A percentile compares a stretch with the other conserved stretches of the same genome.
Conservation (phyloP, 495 filamentous ascomycete species). For the Aspergillus hancockii region DNA sequence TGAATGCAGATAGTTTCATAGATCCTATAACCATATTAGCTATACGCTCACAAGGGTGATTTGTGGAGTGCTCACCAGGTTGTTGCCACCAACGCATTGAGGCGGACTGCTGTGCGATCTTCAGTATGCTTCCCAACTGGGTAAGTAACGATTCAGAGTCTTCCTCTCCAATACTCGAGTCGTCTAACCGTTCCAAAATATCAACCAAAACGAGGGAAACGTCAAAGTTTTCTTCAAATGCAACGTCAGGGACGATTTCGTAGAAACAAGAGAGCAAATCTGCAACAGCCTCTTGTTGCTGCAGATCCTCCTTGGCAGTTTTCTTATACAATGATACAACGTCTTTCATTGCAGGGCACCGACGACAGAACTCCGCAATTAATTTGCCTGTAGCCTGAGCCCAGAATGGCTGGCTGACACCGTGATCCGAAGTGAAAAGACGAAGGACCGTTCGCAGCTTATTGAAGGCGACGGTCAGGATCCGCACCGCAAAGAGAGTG, state of each 20-base stretch:
- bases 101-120: slow-evolving; percentile 74
- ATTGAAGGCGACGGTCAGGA: slow-evolving; percentile 73
- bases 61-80: slow-evolving; percentile 39
- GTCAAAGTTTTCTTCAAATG: slow-evolving; percentile 82
- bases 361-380: slow-evolving; percentile 70
- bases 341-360: slow-evolving; percentile 78
- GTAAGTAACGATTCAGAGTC: slow-evolving; percentile 58
- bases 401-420: slow-evolving; percentile 56
- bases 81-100: slow-evolving; percentile 83
- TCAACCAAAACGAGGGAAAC: slow-evolving; percentile 73
- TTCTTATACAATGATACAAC: slow-evolving; percentile 67
- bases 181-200: slow-evolving; percentile 55
- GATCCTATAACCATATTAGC: slow-evolving; percentile 28
- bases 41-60: background rate
- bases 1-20: slow-evolving; percentile 49
- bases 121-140: slow-evolving; percentile 73
- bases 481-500: slow-evolving; percentile 77
- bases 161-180: slow-evolving; percentile 32
- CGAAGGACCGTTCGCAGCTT: slow-evolving; percentile 65
- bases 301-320: slow-evolving; percentile 63
- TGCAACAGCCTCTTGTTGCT: slow-evolving; percentile 76
- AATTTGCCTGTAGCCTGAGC: slow-evolving; percentile 63
- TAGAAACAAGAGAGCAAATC: slow-evolving; percentile 79
- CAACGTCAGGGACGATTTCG: slow-evolving; percentile 75
- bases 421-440: slow-evolving; percentile 41